Evolutionary conservation across 2,329 filamentous ascomycete genomes (phyloP), one percentile per base, ranked within the genome.

Genomic region (Stromatinia cepivora): DNA sequence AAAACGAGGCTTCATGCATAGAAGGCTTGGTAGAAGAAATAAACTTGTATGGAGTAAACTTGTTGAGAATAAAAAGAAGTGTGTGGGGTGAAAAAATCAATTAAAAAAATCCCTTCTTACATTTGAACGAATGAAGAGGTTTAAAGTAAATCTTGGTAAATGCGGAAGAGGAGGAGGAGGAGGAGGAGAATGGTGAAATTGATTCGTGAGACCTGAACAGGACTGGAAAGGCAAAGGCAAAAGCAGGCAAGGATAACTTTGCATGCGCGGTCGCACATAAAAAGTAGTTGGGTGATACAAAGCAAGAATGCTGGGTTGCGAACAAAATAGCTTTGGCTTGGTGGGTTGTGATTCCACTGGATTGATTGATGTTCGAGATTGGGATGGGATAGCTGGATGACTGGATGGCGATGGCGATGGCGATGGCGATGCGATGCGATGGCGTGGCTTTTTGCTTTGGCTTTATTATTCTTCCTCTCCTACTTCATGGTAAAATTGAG

Each of bases 11-110:
- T 39, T 66, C 7, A 58, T 67, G 65, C 65, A 67, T n/a, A 28
- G 65, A 67, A 67, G 65, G 65, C 65, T 61, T 61, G 65, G 65
- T 67, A 52, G 65, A 67, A 67, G 65, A 25, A 67, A 48, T 15
- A 48, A 42, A 34, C 45, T 15, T 48, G 46, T 22, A 50, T 34
- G 45, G 31, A 8, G 7, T 34, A 63, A 50, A 63, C 22, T 34
- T 57, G 64, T 57, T 34, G 36, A 66, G 39, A 48, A 31, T 25
- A 28, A 7, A 42, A 52, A 39, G 53, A 20, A n/a, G 22, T 7
- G 7, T 48, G 22, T 15, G 45, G 28, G 45, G 28, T 50, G 42
- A 17, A 22, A 28, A 31, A n/a, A 48, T 25, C 28, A 48, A 17
- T 48, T 25, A 17, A 17, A 61, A 34, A 13, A 5, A 1, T 8